phyloP scores from a whole-genome alignment of 208 protist genomes.

The Angomonas ambiguus region DNA sequence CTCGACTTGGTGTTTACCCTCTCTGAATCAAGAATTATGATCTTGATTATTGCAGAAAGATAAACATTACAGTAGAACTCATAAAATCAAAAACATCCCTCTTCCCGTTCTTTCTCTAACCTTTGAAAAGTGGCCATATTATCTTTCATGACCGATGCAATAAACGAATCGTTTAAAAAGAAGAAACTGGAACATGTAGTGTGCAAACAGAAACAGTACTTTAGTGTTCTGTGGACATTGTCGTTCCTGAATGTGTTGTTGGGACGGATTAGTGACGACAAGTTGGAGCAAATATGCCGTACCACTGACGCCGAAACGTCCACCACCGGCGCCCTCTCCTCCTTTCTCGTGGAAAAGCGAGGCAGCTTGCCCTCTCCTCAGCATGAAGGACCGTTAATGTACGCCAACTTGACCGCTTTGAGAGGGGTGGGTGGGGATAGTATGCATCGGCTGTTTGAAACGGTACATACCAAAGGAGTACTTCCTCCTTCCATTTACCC shows the following conservation, averaged over 20 bases:
- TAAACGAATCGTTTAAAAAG: not conserved
- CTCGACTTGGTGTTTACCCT: too few species aligned
- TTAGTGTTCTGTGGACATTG: constrained; percentile 6
- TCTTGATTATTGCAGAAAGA: too few species aligned
- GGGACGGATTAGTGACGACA: not conserved
- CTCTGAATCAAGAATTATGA: too few species aligned
- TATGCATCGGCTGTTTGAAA: not conserved
- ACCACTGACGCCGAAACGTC: not conserved
- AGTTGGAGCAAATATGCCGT: not conserved
- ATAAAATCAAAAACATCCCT: too few species aligned
- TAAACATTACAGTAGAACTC: too few species aligned
- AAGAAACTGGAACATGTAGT: not conserved
- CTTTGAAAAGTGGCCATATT: not conserved
- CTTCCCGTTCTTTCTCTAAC: not conserved
- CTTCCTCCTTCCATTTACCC: not conserved
- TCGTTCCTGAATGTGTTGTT: constrained; percentile 15
- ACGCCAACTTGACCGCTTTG: not conserved
- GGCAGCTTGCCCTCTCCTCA: not conserved
- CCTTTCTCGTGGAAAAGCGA: not conserved
- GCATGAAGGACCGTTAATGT: not conserved
- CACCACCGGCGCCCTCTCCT: not conserved
- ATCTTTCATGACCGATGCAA: not conserved
- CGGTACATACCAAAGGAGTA: not conserved
- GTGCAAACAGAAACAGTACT: constrained; percentile 23
- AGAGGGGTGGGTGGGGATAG: not conserved